Percentiles rank a stretch among this genome's conserved stretches.
Conservation (phyloP, 208 protist species). For the Trypanosoma vivax region DNA sequence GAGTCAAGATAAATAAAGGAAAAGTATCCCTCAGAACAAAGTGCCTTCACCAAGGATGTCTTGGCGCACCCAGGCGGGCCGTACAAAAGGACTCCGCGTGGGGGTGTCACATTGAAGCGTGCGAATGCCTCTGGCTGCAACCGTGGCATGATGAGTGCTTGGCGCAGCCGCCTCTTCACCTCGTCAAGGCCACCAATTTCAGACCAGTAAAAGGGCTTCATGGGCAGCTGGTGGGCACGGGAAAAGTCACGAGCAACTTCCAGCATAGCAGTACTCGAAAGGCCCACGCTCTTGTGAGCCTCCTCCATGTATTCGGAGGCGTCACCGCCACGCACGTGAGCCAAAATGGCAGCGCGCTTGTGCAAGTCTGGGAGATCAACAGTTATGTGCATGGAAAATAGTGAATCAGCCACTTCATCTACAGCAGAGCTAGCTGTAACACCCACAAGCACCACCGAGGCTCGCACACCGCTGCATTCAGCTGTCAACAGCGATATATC, state of each 20-base stretch:
- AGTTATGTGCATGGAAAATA: constrained; percentile 39
- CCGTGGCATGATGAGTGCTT: constrained; percentile 98
- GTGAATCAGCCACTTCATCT: constrained; percentile 21
- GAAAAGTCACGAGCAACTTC: constrained; percentile 21
- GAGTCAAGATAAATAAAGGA: constrained; percentile 86
- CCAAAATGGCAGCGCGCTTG: constrained; percentile 45
- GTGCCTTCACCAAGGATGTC: constrained; percentile 85
- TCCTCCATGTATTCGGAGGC: constrained; percentile 16
- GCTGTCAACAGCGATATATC: constrained; percentile 22
- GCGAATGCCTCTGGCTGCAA: constrained; percentile 97
- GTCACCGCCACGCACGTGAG: constrained; percentile 30
- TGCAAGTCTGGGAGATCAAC: constrained; percentile 32
- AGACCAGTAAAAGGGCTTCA: constrained; percentile 90
- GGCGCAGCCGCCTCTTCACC: constrained; percentile 97
- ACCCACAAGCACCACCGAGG: constrained; percentile 46
- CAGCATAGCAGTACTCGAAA: constrained; percentile 42
- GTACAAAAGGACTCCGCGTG: constrained; percentile 91
- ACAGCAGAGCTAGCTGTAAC: constrained; percentile 29
- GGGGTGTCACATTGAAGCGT: constrained; percentile 96
- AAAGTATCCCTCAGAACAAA: constrained; percentile 70
- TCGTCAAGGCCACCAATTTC: constrained; percentile 98
- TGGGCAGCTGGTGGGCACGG: constrained; percentile 21
- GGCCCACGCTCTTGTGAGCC: constrained; percentile 54
- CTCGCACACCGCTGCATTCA: constrained; percentile 16
- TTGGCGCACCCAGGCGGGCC: constrained; percentile 95